A percentile compares a stretch with the other conserved stretches of the same genome.
These are phyloP conservation scores for Niveomyces coronatus DNA, from an alignment of 2,329 filamentous ascomycete species.

Conservation along the genomic window DNA sequence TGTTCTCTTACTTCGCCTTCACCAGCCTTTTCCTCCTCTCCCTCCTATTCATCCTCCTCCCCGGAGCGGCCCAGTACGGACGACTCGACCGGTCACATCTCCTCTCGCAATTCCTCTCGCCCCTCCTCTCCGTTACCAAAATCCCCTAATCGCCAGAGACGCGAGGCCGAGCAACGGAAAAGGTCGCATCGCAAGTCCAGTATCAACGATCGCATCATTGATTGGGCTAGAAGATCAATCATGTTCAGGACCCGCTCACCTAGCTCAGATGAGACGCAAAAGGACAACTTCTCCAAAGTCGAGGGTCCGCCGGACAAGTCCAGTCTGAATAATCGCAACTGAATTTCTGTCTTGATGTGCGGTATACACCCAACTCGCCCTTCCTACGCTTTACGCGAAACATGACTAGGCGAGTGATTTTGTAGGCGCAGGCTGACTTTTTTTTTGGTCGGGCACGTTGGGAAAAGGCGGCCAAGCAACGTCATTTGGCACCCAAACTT, in stretches of 20 bases:
- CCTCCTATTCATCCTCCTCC: slow-evolving; percentile 17
- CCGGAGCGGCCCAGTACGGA: slow-evolving; percentile 18
- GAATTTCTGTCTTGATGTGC: no score
- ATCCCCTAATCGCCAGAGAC: slow-evolving; percentile 14
- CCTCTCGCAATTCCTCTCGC: slow-evolving; percentile 3
- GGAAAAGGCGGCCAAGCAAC: no score
- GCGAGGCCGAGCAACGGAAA: slow-evolving; percentile 19
- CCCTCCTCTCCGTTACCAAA: slow-evolving; percentile 8
- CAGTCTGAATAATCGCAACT: no score
- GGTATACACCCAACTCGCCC: no score
- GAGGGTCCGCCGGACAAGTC: slow-evolving; percentile 2
- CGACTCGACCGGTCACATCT: slow-evolving; percentile 12
- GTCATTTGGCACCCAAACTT: no score
- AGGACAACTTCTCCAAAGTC: slow-evolving; percentile 7
- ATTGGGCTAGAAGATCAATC: slow-evolving; percentile 25
- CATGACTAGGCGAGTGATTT: no score
- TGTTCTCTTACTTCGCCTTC: no score
- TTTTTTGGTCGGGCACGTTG: no score
- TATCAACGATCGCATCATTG: slow-evolving; percentile 23
- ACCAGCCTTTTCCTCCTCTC: slow-evolving; percentile 17
- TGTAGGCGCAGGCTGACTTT: no score
- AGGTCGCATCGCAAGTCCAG: slow-evolving; percentile 17
- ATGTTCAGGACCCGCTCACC: slow-evolving; percentile 15
- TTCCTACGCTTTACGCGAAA: no score
- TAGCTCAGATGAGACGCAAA: slow-evolving; percentile 13